Base-by-base conservation (phyloP, 2,329 filamentous ascomycete genomes). In the Pseudogymnoascus sp. region DNA sequence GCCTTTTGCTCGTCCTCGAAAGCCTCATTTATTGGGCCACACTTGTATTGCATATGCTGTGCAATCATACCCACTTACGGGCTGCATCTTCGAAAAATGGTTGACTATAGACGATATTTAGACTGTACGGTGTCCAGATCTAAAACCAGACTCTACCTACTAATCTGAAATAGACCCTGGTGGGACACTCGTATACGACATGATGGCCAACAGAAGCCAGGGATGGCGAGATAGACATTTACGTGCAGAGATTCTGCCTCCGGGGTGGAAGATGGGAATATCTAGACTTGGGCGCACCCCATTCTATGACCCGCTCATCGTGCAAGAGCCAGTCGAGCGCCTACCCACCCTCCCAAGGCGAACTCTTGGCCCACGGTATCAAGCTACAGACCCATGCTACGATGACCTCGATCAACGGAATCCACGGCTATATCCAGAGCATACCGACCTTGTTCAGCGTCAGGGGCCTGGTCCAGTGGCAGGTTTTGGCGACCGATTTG, bases 221-320 rank as follows among this genome's bases (percentile, higher is more conserved):
- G 38, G 24, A 10, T 60, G 59, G 59, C 33, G 59, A 41, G 35
- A 60, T 26, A 60, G 38, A 41, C 33, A 60, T 41, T 14, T 60
- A 38, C 59, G 59, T 28, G 33, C 59, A 10, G 33, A 38, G 22
- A 60, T 60, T 28, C 59, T 60, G 16, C 59, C 59, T 40, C 59
- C 59, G 6, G 59, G 59, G 2, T 60, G 59, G 59, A 60, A 60
- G 26, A 60, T 60, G 59, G 59, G 59, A 6, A 60, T 60, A 38
- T 60, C 59, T 16, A 16, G 59, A 24, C 59, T 60, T 8, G 59
- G 59, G 0, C 59, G 59, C 2, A 60, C 59, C 22, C 59, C 59
- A 26, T 26, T 40, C 33, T 60, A 60, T 28, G 59, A 60, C 7
- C 59, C 59, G 14, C 59, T 60, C 28, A 33, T 56, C 22, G 50